Base-by-base conservation (phyloP, 371 early-diverging fungal genomes). In the Actinomucor elegans region DNA sequence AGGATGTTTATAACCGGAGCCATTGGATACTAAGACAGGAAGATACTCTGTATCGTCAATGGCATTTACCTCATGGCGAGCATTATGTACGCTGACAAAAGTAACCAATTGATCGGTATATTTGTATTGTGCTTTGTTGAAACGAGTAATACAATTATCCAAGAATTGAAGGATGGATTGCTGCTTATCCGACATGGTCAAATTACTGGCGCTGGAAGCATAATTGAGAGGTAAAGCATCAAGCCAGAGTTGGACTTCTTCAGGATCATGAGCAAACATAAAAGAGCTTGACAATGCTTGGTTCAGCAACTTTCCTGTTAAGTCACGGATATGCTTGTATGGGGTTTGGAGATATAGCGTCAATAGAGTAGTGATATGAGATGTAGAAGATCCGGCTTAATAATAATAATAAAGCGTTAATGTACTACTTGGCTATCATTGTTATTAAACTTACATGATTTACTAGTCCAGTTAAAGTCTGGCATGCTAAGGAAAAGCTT, bases 401-500 rank as follows among this genome's bases (percentile, higher is more conserved):
- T 15, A 41, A 26, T 8, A 1, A 1, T 11, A 26, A 35, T 26
- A 17, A 1, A 36, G 17, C 17, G 17, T 9, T 11, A 26, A 21
- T 3, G 11, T 1, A 41, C 31, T 31, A 41, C 26, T 20, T n/a
- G 8, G 21, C 21, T 14, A 24, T 2, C 1, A 38, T 11, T 6
- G 2, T 5, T 23, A 34, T 14, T 5, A 9, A 60, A 61, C 55
- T 73, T 75, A 76, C 84, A 76, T 35, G 84, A 57, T 46, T 72
- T 71, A 47, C 64, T 71, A 41, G 78, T 79, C 90, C 89, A 90
- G 26, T 86, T 83, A 48, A 90, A 88, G 43, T 83, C 81, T 15
- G 76, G 79, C 33, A 85, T 58, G 24, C 76, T 77, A 23, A 77
- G 47, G 27, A 92, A 57, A 32, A 91, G 69, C 18, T 80, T 80